phyloP scores from a whole-genome alignment of 2,329 filamentous ascomycete species.

The Colletotrichum sp. region DNA sequence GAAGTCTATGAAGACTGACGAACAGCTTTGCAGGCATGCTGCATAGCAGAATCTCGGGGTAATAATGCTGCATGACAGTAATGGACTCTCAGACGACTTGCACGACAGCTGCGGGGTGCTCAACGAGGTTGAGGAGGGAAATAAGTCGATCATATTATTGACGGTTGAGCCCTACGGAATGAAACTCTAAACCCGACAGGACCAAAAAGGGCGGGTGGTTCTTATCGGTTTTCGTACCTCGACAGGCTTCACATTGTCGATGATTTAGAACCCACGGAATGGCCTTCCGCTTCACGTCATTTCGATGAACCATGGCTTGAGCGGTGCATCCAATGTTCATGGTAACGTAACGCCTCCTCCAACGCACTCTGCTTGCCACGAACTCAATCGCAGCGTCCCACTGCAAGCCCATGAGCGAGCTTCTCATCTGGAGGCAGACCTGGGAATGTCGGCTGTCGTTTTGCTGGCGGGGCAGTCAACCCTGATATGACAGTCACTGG shows the following conservation, averaged over 20 bases:
- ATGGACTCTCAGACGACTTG: neutral
- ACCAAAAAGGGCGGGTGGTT: neutral
- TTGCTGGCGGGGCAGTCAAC: conserved; percentile 7
- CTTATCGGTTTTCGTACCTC: neutral
- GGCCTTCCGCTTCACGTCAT: neutral
- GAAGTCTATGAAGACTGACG: neutral
- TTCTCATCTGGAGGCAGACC: neutral
- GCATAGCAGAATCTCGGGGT: neutral
- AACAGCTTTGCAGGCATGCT: neutral
- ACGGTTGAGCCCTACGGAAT: neutral
- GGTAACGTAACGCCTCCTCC: neutral
- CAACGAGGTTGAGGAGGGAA: neutral
- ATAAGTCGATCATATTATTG: conserved; percentile 5
- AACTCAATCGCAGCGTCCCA: neutral
- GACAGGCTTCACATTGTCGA: neutral
- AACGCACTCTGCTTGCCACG: neutral
- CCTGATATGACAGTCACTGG: neutral
- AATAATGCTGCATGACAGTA: neutral
- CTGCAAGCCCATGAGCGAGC: neutral
- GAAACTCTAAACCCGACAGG: neutral
- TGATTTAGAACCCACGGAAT: neutral
- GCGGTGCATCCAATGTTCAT: neutral
- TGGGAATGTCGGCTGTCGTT: neutral
- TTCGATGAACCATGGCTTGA: neutral
- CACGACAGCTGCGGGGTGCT: neutral